Evolutionary conservation across 78 protist species (phyloP).

Genomic region (Monocercomonoides exilis): DNA sequence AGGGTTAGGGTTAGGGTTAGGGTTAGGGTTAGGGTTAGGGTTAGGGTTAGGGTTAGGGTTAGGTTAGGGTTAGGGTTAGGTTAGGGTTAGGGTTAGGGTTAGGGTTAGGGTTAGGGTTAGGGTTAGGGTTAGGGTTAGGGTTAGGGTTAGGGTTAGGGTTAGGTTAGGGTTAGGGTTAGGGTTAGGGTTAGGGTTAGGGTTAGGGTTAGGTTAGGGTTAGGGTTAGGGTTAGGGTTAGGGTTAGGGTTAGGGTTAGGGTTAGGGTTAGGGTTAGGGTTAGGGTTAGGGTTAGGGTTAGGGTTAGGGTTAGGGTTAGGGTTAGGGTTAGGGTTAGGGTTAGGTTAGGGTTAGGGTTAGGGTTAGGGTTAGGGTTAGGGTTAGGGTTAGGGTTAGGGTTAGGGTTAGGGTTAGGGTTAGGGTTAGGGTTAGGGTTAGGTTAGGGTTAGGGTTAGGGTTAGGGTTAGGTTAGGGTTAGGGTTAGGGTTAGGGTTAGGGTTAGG

Average conservation of each 20-base stretch:
- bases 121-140: background rate
- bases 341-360: too few species aligned
- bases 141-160: conserved; percentile 7
- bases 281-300: conserved; percentile 9
- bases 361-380: background rate
- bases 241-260: conserved; percentile 7
- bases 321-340: background rate
- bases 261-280: conserved; percentile 8
- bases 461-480: too few species aligned
- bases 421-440: too few species aligned
- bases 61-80: too few species aligned
- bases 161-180: too few species aligned
- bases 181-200: conserved; percentile 8
- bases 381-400: background rate
- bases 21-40: background rate
- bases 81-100: too few species aligned
- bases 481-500: too few species aligned
- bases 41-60: too few species aligned
- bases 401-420: background rate
- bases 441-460: too few species aligned
- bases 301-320: conserved; percentile 4
- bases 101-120: background rate
- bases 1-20: background rate
- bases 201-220: too few species aligned
- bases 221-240: too few species aligned